Percentiles rank a stretch among this genome's conserved stretches.
Conservation (phyloP, 2,329 filamentous ascomycete species). For the Penicillium palitans region DNA sequence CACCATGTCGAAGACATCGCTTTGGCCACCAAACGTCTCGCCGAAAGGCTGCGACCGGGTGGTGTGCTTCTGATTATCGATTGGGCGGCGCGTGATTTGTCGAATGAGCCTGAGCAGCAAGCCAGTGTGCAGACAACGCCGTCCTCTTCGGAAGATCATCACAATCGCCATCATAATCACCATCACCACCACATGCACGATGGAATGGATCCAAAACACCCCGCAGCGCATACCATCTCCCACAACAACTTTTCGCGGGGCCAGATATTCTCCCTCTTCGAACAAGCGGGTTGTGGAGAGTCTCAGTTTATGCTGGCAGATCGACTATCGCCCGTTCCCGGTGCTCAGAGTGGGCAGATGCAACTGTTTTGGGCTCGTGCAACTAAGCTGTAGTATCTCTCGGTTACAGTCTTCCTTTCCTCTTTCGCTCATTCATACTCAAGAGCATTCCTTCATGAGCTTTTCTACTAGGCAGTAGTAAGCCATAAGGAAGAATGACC, state of each 20-base stretch:
- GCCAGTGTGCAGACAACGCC: neutral
- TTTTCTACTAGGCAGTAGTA: neutral
- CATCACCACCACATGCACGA: neutral
- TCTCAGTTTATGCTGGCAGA: neutral
- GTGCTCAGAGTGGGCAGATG: neutral
- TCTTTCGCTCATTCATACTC: no score
- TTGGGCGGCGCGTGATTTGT: neutral
- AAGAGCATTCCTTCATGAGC: neutral
- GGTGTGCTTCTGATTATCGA: slow-evolving; percentile 1
- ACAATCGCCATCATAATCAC: neutral
- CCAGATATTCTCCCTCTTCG: neutral
- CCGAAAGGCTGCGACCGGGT: neutral
- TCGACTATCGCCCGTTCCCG: neutral
- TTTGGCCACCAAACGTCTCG: slow-evolving; percentile 1
- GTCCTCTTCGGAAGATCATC: neutral
- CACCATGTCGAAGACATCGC: slow-evolving; percentile 4
- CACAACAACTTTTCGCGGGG: neutral
- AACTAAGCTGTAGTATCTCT: neutral
- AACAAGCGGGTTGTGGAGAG: slow-evolving; percentile 5
- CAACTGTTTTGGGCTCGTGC: slow-evolving; percentile 5
- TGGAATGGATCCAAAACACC: neutral
- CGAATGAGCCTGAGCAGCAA: neutral
- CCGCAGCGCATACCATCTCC: slow-evolving; percentile 5
- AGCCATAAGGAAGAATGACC: neutral
- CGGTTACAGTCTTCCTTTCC: neutral